These are phyloP conservation scores for Teratosphaeria zuluensis DNA, from an alignment of 2,329 filamentous ascomycete species.

Conservation along the genomic window DNA sequence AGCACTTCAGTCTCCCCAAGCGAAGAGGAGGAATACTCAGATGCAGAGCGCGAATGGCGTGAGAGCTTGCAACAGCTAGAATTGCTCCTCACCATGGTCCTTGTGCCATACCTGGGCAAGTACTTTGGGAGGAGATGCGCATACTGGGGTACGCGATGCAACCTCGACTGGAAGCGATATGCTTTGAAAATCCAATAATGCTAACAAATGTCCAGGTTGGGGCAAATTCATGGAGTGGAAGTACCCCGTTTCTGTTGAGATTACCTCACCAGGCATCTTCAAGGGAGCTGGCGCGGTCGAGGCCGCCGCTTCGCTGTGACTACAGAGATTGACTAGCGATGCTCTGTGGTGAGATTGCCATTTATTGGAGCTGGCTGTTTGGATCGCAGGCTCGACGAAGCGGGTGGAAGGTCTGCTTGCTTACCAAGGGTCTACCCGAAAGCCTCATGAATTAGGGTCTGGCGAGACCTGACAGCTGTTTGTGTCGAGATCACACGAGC, in stretches of 20 bases:
- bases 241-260: conserved; percentile 65
- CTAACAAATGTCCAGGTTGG: conserved; percentile 56
- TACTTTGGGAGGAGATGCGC: conserved; percentile 91
- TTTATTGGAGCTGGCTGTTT: background rate
- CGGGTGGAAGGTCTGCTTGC: background rate
- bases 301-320: conserved; percentile 33
- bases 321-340: background rate
- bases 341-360: background rate
- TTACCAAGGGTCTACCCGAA: background rate
- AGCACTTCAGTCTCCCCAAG: conserved; percentile 40
- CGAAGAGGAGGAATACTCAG: conserved; percentile 48
- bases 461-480: background rate
- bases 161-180: background rate
- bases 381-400: background rate
- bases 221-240: conserved; percentile 90
- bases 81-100: conserved; percentile 82
- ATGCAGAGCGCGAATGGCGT: conserved; percentile 92
- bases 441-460: background rate
- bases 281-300: conserved; percentile 38
- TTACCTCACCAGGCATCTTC: conserved; percentile 38
- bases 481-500: background rate
- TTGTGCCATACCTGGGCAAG: conserved; percentile 90
- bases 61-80: conserved; percentile 90
- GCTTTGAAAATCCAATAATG: background rate
- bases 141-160: conserved; percentile 67